Evolutionary conservation across 352 stramenopile species (phyloP).

Genomic region (Phytophthora agathidicida): DNA sequence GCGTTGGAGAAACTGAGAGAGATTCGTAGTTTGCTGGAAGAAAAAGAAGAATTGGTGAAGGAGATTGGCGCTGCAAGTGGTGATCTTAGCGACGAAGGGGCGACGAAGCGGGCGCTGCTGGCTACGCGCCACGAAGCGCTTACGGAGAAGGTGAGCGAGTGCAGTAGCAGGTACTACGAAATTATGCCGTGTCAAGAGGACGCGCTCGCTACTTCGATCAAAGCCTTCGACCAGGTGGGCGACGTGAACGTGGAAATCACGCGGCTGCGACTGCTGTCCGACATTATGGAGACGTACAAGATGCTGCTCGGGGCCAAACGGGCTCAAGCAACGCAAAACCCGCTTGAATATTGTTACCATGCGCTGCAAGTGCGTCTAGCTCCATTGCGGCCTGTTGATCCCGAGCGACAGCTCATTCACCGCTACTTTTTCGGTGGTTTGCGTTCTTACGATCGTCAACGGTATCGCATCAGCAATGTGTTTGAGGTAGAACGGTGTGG

Average conservation of each 20-base stretch:
- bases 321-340: conserved; percentile 35
- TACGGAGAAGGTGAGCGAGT: conserved; percentile 73
- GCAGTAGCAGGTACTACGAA: conserved; percentile 81
- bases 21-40: conserved; percentile 57
- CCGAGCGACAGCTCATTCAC: conserved; percentile 55
- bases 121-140: conserved; percentile 53
- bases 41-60: conserved; percentile 53
- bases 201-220: conserved; percentile 57
- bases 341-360: conserved; percentile 84
- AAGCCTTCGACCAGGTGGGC: conserved; percentile 57
- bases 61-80: conserved; percentile 54
- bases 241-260: conserved; percentile 77
- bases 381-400: conserved; percentile 27
- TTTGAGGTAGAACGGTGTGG: conserved; percentile 70
- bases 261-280: conserved; percentile 59
- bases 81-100: conserved; percentile 52
- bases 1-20: conserved; percentile 54
- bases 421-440: conserved; percentile 74
- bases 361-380: conserved; percentile 68
- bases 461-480: conserved; percentile 67
- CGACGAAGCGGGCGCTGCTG: conserved; percentile 46
- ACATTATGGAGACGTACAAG: conserved; percentile 83
- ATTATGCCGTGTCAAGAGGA: conserved; percentile 80
- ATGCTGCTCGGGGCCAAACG: conserved; percentile 72
- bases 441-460: conserved; percentile 17